phyloP scores from a whole-genome alignment of 306 rosid genomes.

The Prunus mira region DNA sequence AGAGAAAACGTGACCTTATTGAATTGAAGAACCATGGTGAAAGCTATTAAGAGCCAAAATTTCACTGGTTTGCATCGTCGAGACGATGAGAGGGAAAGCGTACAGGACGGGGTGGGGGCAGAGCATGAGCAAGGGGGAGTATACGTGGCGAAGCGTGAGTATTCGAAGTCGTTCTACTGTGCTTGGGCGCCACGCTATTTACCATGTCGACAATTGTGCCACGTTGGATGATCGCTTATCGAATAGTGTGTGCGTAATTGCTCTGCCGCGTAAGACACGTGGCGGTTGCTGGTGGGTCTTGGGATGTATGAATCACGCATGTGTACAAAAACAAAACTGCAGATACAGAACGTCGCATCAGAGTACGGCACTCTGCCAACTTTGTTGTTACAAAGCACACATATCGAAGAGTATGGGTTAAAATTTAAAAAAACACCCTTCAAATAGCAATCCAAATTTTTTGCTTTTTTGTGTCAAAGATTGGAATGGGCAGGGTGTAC shows the following conservation, averaged over 20 bases:
- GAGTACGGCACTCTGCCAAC: background rate
- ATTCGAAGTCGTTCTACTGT: background rate
- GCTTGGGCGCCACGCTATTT: slow-evolving; percentile 16
- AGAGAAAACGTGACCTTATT: background rate
- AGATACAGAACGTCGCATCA: background rate
- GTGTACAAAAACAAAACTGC: background rate
- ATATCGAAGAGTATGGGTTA: too few species aligned
- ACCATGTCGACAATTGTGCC: background rate
- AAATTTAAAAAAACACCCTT: too few species aligned
- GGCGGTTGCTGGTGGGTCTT: background rate
- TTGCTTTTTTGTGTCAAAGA: too few species aligned
- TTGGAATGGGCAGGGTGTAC: too few species aligned
- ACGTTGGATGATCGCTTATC: background rate
- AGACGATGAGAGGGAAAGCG: slow-evolving; percentile 31
- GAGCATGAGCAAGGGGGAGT: background rate
- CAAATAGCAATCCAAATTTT: too few species aligned
- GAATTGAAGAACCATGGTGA: background rate
- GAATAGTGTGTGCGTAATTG: too few species aligned
- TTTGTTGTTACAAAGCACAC: too few species aligned
- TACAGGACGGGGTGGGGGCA: slow-evolving; percentile 30
- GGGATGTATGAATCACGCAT: background rate
- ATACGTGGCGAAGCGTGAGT: slow-evolving; percentile 28
- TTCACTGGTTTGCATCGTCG: background rate
- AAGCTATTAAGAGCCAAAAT: background rate
- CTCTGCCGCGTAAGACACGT: background rate